Evolutionary conservation across 768 basidiomycete species (phyloP), one percentile per base, ranked within the genome.

Genomic region (Termitomyces titanicus): DNA sequence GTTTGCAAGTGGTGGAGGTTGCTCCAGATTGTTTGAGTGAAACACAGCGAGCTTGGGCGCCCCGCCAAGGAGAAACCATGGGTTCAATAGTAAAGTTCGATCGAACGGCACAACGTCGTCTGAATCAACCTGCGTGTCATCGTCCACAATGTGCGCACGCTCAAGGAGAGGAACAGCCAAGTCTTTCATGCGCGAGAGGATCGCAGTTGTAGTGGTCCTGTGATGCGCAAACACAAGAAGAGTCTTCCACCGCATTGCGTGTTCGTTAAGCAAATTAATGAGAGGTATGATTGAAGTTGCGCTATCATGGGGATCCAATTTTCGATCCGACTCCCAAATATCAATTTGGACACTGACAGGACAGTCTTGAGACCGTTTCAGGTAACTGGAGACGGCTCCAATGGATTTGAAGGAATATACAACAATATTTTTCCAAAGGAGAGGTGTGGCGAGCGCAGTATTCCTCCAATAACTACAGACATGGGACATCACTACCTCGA

Each of bases 401-500:
- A 64, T 29, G 20, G 72, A 71, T 9, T 58, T 44, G 17, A 50
- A 58, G 2, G 72, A 68, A 31, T 64, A 68, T 27, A 73, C 66
- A 35, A 65, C 53, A 39, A 79, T 68, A 20, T 65, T 68, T 44
- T 55, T 70, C 79, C 79, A 81, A 6, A 81, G 65, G 5, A 60
- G 48, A 2, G 74, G 71, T 5, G 68, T 72, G 13, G 62, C 59
- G 24, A 75, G 50, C 1, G 74, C 75, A 15, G 72, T 59, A 3
- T 61, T 62, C 44, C 79, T 70, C 76, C 78, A 80, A 46, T 63
- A 65, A 17, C 53, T 53, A n/a, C 71, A 79, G 38, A 80, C 75
- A 53, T 79, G 77, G 37, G 73, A 73, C 15, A 76, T 54, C 12
- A 63, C 20, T n/a, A 80, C 71, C 57, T 74, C 73, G 24, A 66